A percentile compares a stretch with the other conserved stretches of the same genome.
Evolutionary conservation across 345 rosid species (phyloP).

Genomic region (Angophora floribunda): DNA sequence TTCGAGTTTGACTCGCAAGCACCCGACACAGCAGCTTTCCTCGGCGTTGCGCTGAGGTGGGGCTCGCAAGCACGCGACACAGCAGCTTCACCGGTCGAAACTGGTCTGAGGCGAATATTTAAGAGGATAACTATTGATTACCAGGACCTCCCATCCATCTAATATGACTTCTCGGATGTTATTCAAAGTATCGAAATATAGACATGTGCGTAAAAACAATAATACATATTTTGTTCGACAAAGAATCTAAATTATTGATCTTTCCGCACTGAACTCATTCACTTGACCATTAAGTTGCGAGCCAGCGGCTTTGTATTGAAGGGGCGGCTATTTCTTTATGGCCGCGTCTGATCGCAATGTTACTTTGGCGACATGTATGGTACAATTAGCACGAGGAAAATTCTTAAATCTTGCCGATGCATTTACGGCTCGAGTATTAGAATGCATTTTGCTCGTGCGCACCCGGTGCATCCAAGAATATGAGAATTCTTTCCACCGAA

Average conservation of each 20-base stretch:
- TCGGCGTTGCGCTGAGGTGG: background rate
- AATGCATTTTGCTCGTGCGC: background rate
- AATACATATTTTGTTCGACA: background rate
- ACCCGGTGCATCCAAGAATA: background rate
- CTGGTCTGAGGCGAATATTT: background rate
- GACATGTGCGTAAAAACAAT: background rate
- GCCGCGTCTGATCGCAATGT: background rate
- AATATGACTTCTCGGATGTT: background rate
- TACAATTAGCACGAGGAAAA: background rate
- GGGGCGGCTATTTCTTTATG: background rate
- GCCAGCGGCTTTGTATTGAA: background rate
- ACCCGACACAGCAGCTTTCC: background rate
- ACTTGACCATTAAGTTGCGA: background rate
- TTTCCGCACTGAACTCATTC: background rate
- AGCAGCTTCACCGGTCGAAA: background rate
- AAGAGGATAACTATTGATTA: background rate
- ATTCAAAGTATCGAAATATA: background rate
- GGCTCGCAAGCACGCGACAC: background rate
- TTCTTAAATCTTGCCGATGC: background rate
- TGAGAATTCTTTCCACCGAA: background rate
- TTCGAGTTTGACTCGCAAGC: background rate
- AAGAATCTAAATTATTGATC: background rate
- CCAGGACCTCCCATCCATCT: background rate
- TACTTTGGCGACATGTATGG: background rate
- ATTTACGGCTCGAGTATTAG: background rate